Evolutionary conservation across 441 rosid genomes (phyloP).

Genomic region (Pelargonium citronellum): DNA sequence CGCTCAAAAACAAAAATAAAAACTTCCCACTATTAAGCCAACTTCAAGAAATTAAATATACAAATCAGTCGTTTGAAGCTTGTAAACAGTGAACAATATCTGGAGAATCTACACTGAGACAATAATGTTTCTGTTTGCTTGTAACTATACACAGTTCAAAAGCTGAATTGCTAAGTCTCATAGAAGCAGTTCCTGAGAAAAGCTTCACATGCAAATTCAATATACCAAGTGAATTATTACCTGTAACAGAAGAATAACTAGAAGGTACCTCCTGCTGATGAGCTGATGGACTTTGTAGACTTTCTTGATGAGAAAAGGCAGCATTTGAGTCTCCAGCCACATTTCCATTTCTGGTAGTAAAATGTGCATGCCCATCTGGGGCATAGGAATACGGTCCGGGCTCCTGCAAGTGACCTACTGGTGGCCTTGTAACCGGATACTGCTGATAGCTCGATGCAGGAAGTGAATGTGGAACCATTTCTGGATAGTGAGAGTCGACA

Average conservation of each 20-base stretch:
- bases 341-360: constrained; percentile 41
- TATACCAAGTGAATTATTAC: constrained; percentile 67
- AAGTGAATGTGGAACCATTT: constrained; percentile 45
- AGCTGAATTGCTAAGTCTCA: constrained; percentile 12
- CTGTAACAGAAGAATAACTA: constrained; percentile 99
- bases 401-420: constrained; percentile 42
- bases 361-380: constrained; percentile 41
- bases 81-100: constrained; percentile 16
- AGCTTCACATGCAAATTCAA: constrained; percentile 48
- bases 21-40: not conserved
- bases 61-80: constrained; percentile 8
- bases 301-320: constrained; percentile 42
- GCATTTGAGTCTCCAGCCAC: constrained; percentile 38
- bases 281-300: constrained; percentile 47
- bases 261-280: constrained; percentile 99
- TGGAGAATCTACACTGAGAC: not conserved
- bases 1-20: not conserved
- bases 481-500: constrained; percentile 49
- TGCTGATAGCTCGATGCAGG: constrained; percentile 54
- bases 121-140: not conserved
- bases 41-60: not conserved
- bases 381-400: constrained; percentile 34
- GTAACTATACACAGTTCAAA: constrained; percentile 1
- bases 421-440: constrained; percentile 40
- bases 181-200: constrained; percentile 44